Percentiles rank a stretch among this genome's conserved stretches.
Evolutionary conservation across 23 red algal genomes (phyloP).

Genomic region (Gracilariopsis chorda): DNA sequence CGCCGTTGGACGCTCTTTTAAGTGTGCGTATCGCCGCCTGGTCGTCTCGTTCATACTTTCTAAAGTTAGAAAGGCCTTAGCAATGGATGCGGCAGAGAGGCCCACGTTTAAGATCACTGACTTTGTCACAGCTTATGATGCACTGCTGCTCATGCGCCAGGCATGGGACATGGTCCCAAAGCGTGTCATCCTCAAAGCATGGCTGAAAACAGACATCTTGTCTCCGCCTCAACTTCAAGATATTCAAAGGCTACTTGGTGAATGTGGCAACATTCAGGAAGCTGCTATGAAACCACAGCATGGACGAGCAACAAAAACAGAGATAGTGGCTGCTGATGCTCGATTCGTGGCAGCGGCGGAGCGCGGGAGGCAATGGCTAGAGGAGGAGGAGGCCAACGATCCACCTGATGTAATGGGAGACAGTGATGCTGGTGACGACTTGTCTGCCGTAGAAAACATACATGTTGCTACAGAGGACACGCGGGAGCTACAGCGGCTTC

Average conservation of each 20-base stretch:
- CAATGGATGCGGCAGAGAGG: not conserved
- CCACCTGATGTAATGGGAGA: too few relatives aligned
- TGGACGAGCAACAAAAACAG: too few relatives aligned
- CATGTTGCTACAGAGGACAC: too few relatives aligned
- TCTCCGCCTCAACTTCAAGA: not conserved
- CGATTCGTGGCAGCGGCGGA: too few relatives aligned
- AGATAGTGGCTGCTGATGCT: too few relatives aligned
- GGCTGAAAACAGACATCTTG: slow-evolving; percentile 5
- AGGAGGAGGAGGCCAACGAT: too few relatives aligned
- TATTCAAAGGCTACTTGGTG: not conserved
- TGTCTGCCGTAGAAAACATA: too few relatives aligned
- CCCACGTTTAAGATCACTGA: not conserved
- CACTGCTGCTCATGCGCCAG: not conserved
- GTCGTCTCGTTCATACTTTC: not conserved
- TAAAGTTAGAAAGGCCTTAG: not conserved
- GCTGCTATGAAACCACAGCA: too few relatives aligned
- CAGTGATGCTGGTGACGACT: too few relatives aligned
- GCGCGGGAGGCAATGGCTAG: too few relatives aligned
- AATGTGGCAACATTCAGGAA: too few relatives aligned
- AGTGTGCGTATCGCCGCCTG: not conserved
- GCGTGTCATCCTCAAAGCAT: slow-evolving; percentile 2
- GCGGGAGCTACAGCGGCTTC: too few relatives aligned
- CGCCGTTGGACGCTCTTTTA: not conserved
- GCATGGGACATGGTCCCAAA: slow-evolving; percentile 23
- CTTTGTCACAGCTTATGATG: not conserved